Conservation (phyloP, 192 early-diverging fungal genomes). For the Gaertneriomyces sp. region DNA sequence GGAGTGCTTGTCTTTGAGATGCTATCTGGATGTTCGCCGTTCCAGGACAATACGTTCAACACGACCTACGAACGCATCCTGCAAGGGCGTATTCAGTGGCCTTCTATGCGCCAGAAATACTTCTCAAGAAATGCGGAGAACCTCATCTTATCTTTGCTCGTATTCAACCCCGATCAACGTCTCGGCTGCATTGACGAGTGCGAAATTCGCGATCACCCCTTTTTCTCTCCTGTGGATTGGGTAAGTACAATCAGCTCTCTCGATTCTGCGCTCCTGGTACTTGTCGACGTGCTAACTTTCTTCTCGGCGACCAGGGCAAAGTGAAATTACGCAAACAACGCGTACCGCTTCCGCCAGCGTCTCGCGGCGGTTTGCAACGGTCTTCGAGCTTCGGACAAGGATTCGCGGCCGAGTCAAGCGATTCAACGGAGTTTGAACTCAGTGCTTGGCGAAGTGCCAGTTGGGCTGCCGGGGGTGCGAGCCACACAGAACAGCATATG, state of each 20-base stretch:
- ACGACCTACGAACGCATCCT: slow-evolving; percentile 48
- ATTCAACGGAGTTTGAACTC: slow-evolving; percentile 9
- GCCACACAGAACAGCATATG: not conserved
- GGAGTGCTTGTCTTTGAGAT: slow-evolving; percentile 79
- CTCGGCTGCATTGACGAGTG: slow-evolving; percentile 41
- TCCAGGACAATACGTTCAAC: slow-evolving; percentile 39
- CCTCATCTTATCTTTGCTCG: slow-evolving; percentile 37
- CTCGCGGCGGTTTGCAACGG: not conserved
- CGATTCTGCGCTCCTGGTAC: too few species aligned
- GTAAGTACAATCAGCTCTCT: not conserved
- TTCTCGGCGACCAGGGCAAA: slow-evolving; percentile 33
- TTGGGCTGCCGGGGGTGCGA: slow-evolving; percentile 11
- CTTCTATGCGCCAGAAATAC: slow-evolving; percentile 28
- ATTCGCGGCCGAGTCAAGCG: not conserved
- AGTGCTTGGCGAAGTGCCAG: slow-evolving; percentile 18
- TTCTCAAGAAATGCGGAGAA: slow-evolving; percentile 38
- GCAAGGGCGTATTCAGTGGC: slow-evolving; percentile 42
- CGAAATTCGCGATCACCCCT: slow-evolving; percentile 43
- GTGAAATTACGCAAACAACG: slow-evolving; percentile 35
- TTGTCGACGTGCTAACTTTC: too few species aligned
- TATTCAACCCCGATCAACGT: slow-evolving; percentile 34
- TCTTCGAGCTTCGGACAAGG: slow-evolving; percentile 6
- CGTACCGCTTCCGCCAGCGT: not conserved
- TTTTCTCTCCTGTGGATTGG: slow-evolving; percentile 45
- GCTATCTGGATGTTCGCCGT: slow-evolving; percentile 41